Evolutionary conservation across 805 yeast genomes (phyloP), one percentile per base, ranked within the genome.

Genomic region (Myxozyma mucilagina): DNA sequence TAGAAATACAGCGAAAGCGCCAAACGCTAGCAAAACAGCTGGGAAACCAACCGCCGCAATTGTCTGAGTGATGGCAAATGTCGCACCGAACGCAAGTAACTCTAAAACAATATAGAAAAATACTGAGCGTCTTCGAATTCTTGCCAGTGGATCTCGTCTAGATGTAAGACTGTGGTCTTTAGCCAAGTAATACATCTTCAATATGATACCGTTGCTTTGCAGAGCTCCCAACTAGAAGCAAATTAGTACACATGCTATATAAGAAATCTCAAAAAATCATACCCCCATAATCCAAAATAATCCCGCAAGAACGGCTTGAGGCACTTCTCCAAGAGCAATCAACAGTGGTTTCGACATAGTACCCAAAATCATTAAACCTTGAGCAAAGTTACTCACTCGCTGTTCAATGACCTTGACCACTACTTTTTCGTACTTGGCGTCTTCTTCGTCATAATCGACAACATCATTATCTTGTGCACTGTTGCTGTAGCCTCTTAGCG

Each of bases 41-140:
- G 99, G 98, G 70, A 94, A 93, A 1, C 96, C 98, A 36, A 93
- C 90, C 0, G 98, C 97, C 0, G 94, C 98, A 61, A 80, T 84
- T 0, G 97, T 90, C 70, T 86, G 83, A 0, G 96, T 88, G 36
- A 93, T 90, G 0, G 85, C 94, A 66, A 90, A 87, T 71, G 96
- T 98, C 0, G 84, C 87, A 1, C 82, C 87, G 55, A 87, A 87
- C 0, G 94, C 94, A 20, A 84, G 67, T 3, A 87, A 71, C 60
- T 89, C 85, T 18, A 90, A 75, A 0, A 71, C 54, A 0, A 87
- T 73, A 68, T 86, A 93, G 1, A 84, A 59, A 38, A 81, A 72
- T 18, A 90, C 76, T 65, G 73, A 73, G 66, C 68, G 70, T 20
- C 56, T 68, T 0, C 76, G 72, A 1, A 80, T 71, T 1, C 48